Conservation (phyloP, 371 early-diverging fungal genomes). For the Parasitella parasitica region DNA sequence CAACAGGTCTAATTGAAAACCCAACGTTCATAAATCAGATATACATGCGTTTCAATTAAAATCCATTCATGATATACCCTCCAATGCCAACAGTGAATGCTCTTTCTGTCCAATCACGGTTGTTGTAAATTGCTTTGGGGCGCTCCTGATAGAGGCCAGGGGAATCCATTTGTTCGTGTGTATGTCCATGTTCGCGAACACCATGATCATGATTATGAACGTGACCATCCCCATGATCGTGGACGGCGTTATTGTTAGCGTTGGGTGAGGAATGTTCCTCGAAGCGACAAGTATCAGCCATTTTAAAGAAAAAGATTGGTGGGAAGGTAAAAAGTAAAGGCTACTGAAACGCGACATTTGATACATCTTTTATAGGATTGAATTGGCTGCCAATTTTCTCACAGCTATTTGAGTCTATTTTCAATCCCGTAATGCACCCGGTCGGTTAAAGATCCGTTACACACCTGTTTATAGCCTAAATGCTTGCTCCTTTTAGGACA, state of each 20-base stretch:
- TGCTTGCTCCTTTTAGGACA: neutral
- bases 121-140: constrained; percentile 64
- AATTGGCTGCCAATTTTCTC: neutral
- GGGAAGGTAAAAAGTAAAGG: neutral
- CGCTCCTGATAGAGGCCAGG: constrained; percentile 86
- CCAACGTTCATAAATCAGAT: neutral
- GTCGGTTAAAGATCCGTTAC: neutral
- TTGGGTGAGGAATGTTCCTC: constrained; percentile 12
- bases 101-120: constrained; percentile 88
- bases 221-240: constrained; percentile 36
- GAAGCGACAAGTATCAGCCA: constrained; percentile 26
- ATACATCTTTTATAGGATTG: neutral
- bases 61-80: constrained; percentile 79
- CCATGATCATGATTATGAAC: constrained; percentile 36
- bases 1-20: constrained; percentile 72
- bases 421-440: neutral
- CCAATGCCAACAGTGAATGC: constrained; percentile 95
- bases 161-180: constrained; percentile 87
- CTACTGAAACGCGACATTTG: neutral
- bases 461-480: neutral
- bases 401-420: neutral
- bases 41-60: neutral
- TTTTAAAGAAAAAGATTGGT: neutral
- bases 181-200: constrained; percentile 77
- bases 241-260: constrained; percentile 18